Conservation (phyloP, 1,139 yeast species). For the Nadsonia starkeyi-henricii region DNA sequence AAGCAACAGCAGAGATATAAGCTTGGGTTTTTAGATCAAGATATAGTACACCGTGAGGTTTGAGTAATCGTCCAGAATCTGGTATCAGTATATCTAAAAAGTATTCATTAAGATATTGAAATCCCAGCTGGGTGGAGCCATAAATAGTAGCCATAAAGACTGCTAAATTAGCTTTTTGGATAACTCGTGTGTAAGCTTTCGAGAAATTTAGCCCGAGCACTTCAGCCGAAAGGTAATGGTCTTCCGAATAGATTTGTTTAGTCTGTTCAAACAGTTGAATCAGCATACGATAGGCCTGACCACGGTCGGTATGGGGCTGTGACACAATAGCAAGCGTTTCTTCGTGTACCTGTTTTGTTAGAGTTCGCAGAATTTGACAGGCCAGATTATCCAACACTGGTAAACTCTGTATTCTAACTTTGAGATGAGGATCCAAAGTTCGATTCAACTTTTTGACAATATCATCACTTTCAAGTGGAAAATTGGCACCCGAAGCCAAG, state of each 20-base stretch:
- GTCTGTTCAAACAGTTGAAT: conserved; percentile 59
- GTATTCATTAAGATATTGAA: conserved; percentile 68
- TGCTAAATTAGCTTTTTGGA: conserved; percentile 75
- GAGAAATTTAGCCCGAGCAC: background rate
- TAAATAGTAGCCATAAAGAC: conserved; percentile 76
- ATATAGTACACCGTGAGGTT: conserved; percentile 65
- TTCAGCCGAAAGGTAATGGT: background rate
- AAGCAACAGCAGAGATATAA: conserved; percentile 72
- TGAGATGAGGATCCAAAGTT: background rate
- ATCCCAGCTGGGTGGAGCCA: conserved; percentile 77
- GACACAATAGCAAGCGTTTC: conserved; percentile 60
- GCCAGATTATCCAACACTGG: conserved; percentile 67
- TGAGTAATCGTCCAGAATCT: conserved; percentile 44
- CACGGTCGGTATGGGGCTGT: conserved; percentile 56
- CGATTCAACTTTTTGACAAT: background rate
- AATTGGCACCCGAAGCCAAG: background rate
- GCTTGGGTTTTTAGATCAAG: conserved; percentile 91
- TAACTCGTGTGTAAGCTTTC: conserved; percentile 39
- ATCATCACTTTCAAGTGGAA: background rate
- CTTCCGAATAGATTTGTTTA: conserved; percentile 17
- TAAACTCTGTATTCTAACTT: conserved; percentile 16
- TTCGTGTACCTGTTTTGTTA: conserved; percentile 59
- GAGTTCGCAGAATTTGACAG: conserved; percentile 53
- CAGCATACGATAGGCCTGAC: conserved; percentile 59
- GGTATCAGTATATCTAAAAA: conserved; percentile 62